These are phyloP conservation scores for Harrya chromipes DNA, from an alignment of 768 basidiomycete genomes.

Conservation along the genomic window DNA sequence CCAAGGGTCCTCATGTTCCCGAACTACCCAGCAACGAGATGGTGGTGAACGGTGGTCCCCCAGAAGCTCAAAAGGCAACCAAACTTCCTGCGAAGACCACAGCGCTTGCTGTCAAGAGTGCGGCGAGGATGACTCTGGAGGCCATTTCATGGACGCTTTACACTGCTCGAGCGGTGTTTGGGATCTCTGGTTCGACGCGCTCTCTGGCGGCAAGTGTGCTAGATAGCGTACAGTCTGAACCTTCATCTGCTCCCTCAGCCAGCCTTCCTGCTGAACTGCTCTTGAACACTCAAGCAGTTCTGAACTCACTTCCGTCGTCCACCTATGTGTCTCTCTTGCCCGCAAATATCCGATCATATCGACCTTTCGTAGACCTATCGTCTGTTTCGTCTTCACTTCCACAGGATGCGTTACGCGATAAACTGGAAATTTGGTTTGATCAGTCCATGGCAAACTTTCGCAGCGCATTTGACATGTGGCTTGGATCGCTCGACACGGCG, in stretches of 20 bases:
- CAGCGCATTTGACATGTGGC: constrained; percentile 50
- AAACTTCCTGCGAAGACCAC: constrained; percentile 30
- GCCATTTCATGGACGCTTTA: constrained; percentile 57
- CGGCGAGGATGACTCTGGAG: constrained; percentile 49
- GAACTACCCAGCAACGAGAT: constrained; percentile 32
- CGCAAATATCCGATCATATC: constrained; percentile 65
- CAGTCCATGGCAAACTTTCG: constrained; percentile 47
- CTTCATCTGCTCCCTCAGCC: constrained; percentile 19
- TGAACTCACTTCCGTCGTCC: constrained; percentile 76
- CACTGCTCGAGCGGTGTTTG: constrained; percentile 57
- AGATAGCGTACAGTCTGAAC: constrained; percentile 58
- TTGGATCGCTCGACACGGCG: constrained; percentile 54
- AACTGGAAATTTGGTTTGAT: constrained; percentile 62
- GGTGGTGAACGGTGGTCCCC: constrained; percentile 36
- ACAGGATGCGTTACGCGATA: constrained; percentile 40
- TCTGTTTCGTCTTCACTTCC: constrained; percentile 55
- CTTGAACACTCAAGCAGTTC: constrained; percentile 64
- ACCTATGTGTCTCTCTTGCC: constrained; percentile 81
- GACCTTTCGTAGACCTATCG: constrained; percentile 76
- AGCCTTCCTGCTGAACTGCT: constrained; percentile 49
- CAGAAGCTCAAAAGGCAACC: constrained; percentile 12
- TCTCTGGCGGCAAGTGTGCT: constrained; percentile 59
- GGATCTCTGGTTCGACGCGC: constrained; percentile 28
- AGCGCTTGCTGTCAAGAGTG: constrained; percentile 53
- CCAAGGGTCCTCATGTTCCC: constrained; percentile 28